These are phyloP conservation scores for Marasmius oreades DNA, from an alignment of 1,284 basidiomycete genomes.

Conservation along the genomic window DNA sequence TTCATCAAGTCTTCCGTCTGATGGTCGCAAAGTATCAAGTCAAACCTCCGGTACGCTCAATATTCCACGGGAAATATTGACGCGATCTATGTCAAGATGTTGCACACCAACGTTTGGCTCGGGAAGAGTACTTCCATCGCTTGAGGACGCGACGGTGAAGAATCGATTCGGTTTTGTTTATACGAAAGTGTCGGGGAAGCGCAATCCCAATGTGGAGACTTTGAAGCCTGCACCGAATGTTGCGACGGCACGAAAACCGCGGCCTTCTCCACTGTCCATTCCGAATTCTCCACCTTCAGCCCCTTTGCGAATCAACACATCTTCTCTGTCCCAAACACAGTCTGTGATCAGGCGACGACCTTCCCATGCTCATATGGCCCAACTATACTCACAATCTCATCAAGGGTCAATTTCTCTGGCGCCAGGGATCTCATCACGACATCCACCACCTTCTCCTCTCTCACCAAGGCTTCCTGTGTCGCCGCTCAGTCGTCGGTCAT, in stretches of 20 bases:
- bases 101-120: constrained; percentile 59
- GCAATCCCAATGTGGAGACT: constrained; percentile 1
- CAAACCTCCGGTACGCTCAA: constrained; percentile 1
- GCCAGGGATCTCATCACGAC: neutral
- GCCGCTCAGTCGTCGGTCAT: constrained; percentile 11
- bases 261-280: constrained; percentile 11
- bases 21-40: constrained; percentile 22
- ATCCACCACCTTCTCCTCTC: constrained; percentile 2
- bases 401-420: constrained; percentile 1
- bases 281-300: constrained; percentile 10
- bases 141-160: constrained; percentile 37
- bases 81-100: constrained; percentile 42
- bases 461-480: neutral
- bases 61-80: constrained; percentile 26
- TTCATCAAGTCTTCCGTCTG: constrained; percentile 23
- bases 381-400: constrained; percentile 3
- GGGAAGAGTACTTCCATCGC: constrained; percentile 36
- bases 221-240: constrained; percentile 13
- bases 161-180: constrained; percentile 33
- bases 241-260: constrained; percentile 8
- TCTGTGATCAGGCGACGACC: constrained; percentile 8
- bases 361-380: constrained; percentile 12
- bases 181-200: constrained; percentile 17
- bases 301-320: constrained; percentile 1
- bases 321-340: constrained; percentile 4